A percentile compares a stretch with the other conserved stretches of the same genome.
phyloP scores from a whole-genome alignment of 2,329 filamentous ascomycete genomes.

The Diaporthe batatas region DNA sequence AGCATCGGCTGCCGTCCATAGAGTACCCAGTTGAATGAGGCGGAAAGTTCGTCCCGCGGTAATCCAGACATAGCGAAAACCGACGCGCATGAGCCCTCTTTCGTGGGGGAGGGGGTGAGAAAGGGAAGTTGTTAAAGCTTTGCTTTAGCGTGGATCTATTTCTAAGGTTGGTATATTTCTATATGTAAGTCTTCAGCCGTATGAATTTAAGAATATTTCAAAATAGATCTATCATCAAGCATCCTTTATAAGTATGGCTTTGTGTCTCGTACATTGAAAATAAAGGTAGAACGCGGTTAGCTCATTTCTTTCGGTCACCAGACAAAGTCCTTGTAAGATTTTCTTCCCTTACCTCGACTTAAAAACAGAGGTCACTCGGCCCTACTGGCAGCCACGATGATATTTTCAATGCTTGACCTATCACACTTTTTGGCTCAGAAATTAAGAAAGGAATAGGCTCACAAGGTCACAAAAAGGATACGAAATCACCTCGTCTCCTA shows the following conservation, averaged over 20 bases:
- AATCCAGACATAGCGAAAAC: constrained; percentile 49
- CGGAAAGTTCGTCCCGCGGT: constrained; percentile 54
- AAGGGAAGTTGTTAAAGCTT: neutral
- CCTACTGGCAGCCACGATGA: neutral
- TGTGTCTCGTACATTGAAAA: neutral
- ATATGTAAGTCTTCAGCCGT: neutral
- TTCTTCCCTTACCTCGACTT: neutral
- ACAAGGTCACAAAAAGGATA: no score
- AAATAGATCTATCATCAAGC: neutral
- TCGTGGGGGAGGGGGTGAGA: no score
- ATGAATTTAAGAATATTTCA: neutral
- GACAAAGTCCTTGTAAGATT: neutral
- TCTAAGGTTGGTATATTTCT: neutral
- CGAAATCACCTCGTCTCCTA: constrained; percentile 44
- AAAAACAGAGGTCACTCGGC: neutral
- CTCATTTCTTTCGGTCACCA: neutral
- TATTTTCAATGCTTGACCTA: neutral
- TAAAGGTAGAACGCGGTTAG: neutral
- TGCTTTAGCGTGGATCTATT: neutral
- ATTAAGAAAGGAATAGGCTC: no score
- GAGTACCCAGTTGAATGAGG: constrained; percentile 47
- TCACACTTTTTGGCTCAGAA: neutral
- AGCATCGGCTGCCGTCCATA: neutral
- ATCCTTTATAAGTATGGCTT: neutral
- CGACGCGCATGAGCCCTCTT: constrained; percentile 45